A percentile compares a stretch with the other conserved stretches of the same genome.
Conservation (phyloP, 2,329 filamentous ascomycete species). For the Alternaria incomplexa region DNA sequence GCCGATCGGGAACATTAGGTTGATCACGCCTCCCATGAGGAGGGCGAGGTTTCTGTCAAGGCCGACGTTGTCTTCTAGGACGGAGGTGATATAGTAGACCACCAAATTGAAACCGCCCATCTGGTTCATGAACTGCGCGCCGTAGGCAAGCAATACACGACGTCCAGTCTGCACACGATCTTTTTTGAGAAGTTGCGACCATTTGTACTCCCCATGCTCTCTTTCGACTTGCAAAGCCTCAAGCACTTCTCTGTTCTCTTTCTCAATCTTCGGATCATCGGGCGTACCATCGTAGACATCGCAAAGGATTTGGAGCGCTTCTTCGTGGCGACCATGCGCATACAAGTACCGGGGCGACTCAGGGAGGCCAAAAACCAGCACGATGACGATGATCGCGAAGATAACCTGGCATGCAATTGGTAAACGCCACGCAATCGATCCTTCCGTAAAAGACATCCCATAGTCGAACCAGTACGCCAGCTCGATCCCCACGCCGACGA, state of each 20-base stretch:
- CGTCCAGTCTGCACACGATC: conserved; percentile 51
- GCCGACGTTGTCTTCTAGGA: conserved; percentile 56
- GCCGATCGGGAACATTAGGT: conserved; percentile 40
- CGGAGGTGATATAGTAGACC: conserved; percentile 54
- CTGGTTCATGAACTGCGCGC: conserved; percentile 51
- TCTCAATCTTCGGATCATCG: conserved; percentile 61
- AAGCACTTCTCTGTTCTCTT: conserved; percentile 54
- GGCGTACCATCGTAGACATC: conserved; percentile 54
- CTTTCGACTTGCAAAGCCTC: conserved; percentile 46
- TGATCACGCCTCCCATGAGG: conserved; percentile 54
- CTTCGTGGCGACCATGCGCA: conserved; percentile 48
- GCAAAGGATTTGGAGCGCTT: conserved; percentile 58
- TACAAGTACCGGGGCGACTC: conserved; percentile 38
- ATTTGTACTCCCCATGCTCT: conserved; percentile 47
- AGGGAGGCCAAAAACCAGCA: conserved; percentile 49
- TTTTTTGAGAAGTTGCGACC: conserved; percentile 48
- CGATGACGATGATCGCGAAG: conserved; percentile 51
- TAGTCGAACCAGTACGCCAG: conserved; percentile 53
- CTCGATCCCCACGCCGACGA: conserved; percentile 56
- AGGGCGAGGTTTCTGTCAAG: conserved; percentile 53
- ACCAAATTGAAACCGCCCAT: conserved; percentile 50
- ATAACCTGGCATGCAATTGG: conserved; percentile 56
- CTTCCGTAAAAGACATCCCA: conserved; percentile 48
- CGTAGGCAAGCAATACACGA: conserved; percentile 49
- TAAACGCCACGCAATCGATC: conserved; percentile 54